phyloP scores from a whole-genome alignment of 176 grass and related monocot species.

The maize (Zea mays) region Zm-B73-REFERENCE-NAM-5.0 NC_050096.1:195606501-195607000 shows the following conservation, averaged over 20 bases:
- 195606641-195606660: constrained; percentile 48
- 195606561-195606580: neutral
- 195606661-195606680: constrained; percentile 64
- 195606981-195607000: constrained; percentile 59
- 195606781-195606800: constrained; percentile 67
- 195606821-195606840: constrained; percentile 48
- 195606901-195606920: constrained; percentile 56
- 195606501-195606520: constrained; percentile 76
- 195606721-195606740: constrained; percentile 62
- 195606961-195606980: constrained; percentile 47
- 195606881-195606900: constrained; percentile 62
- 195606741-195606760: neutral
- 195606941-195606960: constrained; percentile 67
- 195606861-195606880: constrained; percentile 58
- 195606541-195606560: neutral
- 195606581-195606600: no score
- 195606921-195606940: constrained; percentile 75
- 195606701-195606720: constrained; percentile 66
- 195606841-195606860: constrained; percentile 66
- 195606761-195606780: constrained; percentile 51
- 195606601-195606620: constrained; percentile 54
- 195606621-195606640: constrained; percentile 57
- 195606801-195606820: constrained; percentile 66
- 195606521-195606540: constrained; percentile 46
- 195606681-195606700: constrained; percentile 59